Base-by-base conservation (phyloP, 345 rosid species). In the Eutrema heterophyllum region DNA sequence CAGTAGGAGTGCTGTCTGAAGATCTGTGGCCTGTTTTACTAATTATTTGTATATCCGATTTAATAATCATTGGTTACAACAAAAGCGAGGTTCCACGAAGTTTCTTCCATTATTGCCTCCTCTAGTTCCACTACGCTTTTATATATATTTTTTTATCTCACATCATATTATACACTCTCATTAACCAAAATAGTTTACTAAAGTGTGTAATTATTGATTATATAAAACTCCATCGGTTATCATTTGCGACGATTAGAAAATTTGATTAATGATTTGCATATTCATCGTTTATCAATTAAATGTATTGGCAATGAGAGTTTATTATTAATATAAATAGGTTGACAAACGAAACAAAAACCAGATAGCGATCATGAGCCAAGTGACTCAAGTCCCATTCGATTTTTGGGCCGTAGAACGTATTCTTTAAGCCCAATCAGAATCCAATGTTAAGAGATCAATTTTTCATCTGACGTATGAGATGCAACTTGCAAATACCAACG, bases 21-120 rank as follows among this genome's bases (percentile, higher is more conserved):
- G 27, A 58, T 38, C 35, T 48, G 60, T 43, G 44, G 72, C 59
- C n/a, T 65, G 16, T 21, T 45, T 51, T 46, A 46, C 18, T 74
- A 27, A 56, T 33, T 15, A 9, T 27, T 48, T 0, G 62, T 14
- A 54, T 33, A 39, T 44, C 5, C 41, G 52, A 21, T 35, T 63
- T 54, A 12, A 48, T 11, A 32, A 32, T 65, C 35, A 11, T 53
- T 36, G 10, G 40, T 65, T 55, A 46, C 36, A 48, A 39, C 51
- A 50, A 56, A 59, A 59, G 61, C 6, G 27, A 65, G 45, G 30
- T 67, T 75, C 79, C 68, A 50, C 18, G 73, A 75, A 75, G 63
- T 67, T 75, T 75, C 79, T 58, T 60, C 62, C 73, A 39, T 39
- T 46, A 48, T 74, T 55, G 15, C 21, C 40, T 49, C 35, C 67